phyloP scores from a whole-genome alignment of 345 rosid species.

The Rhodomyrtus tomentosa region DNA sequence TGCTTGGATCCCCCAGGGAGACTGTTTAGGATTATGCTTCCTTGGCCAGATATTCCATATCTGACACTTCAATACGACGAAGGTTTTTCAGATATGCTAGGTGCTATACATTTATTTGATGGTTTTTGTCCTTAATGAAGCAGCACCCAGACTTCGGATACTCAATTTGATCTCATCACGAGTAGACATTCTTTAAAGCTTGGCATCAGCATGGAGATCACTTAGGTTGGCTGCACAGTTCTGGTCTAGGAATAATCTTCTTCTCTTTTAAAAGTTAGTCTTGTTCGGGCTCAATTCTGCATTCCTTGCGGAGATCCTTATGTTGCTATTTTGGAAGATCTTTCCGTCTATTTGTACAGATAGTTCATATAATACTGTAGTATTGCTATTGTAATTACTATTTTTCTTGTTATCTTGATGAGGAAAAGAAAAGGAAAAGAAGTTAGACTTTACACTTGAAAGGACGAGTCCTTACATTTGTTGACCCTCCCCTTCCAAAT shows the following conservation, averaged over 20 bases:
- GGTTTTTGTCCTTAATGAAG: not conserved
- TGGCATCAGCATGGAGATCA: not conserved
- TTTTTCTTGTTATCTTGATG: not conserved
- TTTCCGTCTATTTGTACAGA: not conserved
- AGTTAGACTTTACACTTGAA: not conserved
- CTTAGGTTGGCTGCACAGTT: not conserved
- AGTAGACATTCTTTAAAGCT: not conserved
- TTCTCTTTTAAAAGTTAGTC: not conserved
- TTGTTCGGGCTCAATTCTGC: not conserved
- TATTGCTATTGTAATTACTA: not conserved
- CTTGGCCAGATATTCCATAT: not conserved
- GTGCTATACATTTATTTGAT: not conserved
- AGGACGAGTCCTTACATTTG: not conserved
- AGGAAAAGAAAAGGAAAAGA: not conserved
- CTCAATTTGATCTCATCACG: not conserved
- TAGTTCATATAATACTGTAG: not conserved
- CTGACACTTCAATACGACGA: not conserved
- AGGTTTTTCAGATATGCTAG: not conserved
- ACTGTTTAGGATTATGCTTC: not conserved
- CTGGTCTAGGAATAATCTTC: not conserved
- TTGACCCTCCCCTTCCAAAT: not conserved
- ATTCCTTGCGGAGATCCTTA: not conserved
- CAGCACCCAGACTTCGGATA: not conserved
- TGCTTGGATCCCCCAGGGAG: not conserved
- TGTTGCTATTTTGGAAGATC: not conserved